A percentile compares a stretch with the other conserved stretches of the same genome.
Evolutionary conservation across 2,329 filamentous ascomycete genomes (phyloP).

Genomic region (Helotiales sp.): DNA sequence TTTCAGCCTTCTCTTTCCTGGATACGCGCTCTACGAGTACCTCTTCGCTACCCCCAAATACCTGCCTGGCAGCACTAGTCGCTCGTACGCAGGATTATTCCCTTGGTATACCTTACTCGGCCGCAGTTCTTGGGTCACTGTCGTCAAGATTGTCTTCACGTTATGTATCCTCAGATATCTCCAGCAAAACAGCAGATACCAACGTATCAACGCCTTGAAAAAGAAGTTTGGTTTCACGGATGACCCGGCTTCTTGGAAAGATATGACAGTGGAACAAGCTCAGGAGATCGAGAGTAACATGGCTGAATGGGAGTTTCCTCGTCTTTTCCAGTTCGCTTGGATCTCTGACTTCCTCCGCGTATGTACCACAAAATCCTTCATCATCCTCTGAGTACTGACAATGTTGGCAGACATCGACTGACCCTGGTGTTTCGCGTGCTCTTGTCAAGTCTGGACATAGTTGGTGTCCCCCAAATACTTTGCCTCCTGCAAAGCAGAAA

Average conservation of each 20-base stretch:
- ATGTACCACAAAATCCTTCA: neutral
- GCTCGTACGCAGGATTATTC: too few relatives aligned
- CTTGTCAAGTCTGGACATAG: conserved; percentile 21
- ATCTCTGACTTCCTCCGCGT: conserved; percentile 28
- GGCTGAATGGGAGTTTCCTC: conserved; percentile 27
- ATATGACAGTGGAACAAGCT: conserved; percentile 23
- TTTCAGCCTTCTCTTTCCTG: neutral
- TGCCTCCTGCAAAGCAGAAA: neutral
- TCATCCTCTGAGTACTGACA: neutral
- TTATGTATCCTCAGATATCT: neutral
- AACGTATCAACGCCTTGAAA: conserved; percentile 17
- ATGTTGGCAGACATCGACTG: conserved; percentile 18
- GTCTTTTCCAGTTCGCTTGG: conserved; percentile 25
- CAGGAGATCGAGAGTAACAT: conserved; percentile 28
- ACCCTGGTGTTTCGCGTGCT: conserved; percentile 27
- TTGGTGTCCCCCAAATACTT: neutral
- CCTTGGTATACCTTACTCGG: too few relatives aligned
- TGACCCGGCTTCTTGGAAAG: conserved; percentile 8
- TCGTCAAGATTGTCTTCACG: neutral
- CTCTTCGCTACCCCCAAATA: too few relatives aligned
- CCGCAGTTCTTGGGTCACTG: too few relatives aligned
- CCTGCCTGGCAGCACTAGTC: too few relatives aligned
- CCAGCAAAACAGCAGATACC: conserved; percentile 17
- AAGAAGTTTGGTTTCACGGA: conserved; percentile 21
- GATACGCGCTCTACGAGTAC: neutral